Percentiles rank a stretch among this genome's conserved stretches.
Conservation (phyloP, 345 rosid genomes). For the Lumnitzera littorea region DNA sequence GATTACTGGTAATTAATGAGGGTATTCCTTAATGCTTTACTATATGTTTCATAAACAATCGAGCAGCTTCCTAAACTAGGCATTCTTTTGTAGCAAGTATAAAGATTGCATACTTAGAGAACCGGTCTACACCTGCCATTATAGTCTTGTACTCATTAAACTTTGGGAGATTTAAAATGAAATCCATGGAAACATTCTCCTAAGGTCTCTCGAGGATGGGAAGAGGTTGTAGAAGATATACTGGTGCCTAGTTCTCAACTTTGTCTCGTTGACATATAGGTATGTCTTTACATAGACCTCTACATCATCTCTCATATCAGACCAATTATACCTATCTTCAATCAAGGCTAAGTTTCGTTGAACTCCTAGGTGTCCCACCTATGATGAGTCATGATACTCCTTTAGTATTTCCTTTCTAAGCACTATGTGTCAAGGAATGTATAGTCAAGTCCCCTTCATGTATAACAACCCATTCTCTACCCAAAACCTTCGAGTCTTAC, state of each 20-base stretch:
- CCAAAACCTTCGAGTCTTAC: not conserved
- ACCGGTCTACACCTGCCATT: not conserved
- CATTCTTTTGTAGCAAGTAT: not conserved
- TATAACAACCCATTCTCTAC: not conserved
- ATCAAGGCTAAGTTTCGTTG: not conserved
- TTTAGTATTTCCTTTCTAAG: not conserved
- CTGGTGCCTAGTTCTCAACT: not conserved
- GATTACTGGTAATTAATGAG: not conserved
- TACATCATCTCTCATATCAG: not conserved
- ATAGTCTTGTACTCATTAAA: not conserved
- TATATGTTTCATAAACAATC: not conserved
- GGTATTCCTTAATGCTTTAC: not conserved
- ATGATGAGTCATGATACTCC: not conserved
- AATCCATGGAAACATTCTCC: not conserved
- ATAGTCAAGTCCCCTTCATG: not conserved
- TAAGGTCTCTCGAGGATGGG: not conserved
- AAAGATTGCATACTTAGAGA: conserved; percentile 2
- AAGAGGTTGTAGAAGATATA: not conserved
- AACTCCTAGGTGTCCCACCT: not conserved
- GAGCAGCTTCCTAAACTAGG: not conserved
- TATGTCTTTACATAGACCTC: not conserved
- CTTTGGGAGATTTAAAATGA: not conserved
- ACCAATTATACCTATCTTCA: not conserved
- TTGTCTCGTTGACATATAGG: conserved; percentile 4
- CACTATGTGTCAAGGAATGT: not conserved